Conservation (phyloP, 768 basidiomycete genomes). For the Boletellus ananas region DNA sequence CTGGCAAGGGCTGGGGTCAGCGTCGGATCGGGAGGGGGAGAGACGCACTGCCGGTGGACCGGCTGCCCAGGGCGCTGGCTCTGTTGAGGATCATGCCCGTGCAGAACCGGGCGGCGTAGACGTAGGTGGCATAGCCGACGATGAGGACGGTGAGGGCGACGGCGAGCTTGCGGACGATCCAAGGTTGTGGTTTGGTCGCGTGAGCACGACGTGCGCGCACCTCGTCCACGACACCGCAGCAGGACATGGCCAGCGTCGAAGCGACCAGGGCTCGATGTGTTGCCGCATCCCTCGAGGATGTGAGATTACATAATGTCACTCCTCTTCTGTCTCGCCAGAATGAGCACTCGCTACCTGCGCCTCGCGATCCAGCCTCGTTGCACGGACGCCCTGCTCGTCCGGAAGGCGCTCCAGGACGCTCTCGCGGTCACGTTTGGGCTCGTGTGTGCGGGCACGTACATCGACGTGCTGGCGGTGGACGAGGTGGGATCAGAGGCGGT, state of each 20-base stretch:
- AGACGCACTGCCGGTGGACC: constrained; percentile 64
- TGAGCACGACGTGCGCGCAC: constrained; percentile 40
- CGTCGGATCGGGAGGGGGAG: neutral
- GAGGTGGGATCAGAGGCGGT: constrained; percentile 23
- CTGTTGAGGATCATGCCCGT: constrained; percentile 60
- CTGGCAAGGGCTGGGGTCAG: constrained; percentile 35
- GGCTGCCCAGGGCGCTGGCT: constrained; percentile 42
- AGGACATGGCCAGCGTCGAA: constrained; percentile 20
- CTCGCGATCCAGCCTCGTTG: constrained; percentile 24
- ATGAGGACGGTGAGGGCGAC: constrained; percentile 57
- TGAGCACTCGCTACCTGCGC: constrained; percentile 16
- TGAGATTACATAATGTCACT: constrained; percentile 21
- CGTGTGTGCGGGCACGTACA: constrained; percentile 45
- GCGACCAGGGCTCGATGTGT: constrained; percentile 3
- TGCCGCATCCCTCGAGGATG: constrained; percentile 8
- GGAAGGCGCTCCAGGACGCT: constrained; percentile 54
- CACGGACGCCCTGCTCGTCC: constrained; percentile 42
- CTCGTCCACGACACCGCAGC: constrained; percentile 55
- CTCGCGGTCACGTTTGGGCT: constrained; percentile 54
- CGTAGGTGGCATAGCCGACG: constrained; percentile 68
- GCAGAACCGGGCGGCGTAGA: constrained; percentile 72
- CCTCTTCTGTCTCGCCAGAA: no score
- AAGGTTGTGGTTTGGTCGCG: constrained; percentile 55
- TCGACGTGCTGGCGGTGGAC: constrained; percentile 57
- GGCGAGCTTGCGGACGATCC: constrained; percentile 69